These are phyloP conservation scores for Grammothele lineata DNA, from an alignment of 768 basidiomycete genomes.

Conservation along the genomic window DNA sequence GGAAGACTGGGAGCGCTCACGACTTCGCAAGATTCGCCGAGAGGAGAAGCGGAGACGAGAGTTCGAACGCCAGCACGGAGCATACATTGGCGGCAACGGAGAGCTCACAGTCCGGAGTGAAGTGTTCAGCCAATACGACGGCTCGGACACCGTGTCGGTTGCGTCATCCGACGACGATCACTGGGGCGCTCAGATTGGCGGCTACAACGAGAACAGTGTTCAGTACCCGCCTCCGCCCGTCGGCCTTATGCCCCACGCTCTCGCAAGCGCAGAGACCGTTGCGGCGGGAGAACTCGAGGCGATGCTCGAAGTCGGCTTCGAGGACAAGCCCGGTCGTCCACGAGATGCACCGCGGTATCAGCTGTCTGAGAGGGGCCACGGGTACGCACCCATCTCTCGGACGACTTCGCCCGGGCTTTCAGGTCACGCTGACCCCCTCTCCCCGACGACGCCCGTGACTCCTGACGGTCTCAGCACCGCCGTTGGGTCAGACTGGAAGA, in stretches of 20 bases:
- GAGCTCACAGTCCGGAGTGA: constrained; percentile 54
- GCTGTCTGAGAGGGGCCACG: constrained; percentile 53
- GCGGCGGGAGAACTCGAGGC: constrained; percentile 80
- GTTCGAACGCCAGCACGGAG: constrained; percentile 72
- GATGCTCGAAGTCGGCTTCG: constrained; percentile 90
- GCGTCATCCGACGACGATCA: constrained; percentile 91
- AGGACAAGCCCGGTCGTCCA: constrained; percentile 46
- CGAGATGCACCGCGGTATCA: constrained; percentile 55
- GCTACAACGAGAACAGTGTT: constrained; percentile 81
- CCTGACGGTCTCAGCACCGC: constrained; percentile 33
- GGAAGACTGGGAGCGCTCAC: constrained; percentile 99
- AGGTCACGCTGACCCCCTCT: constrained; percentile 16
- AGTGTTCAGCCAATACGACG: constrained; percentile 55
- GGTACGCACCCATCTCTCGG: constrained; percentile 53
- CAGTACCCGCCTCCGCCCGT: constrained; percentile 84
- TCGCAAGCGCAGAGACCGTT: constrained; percentile 41
- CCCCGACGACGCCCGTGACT: constrained; percentile 30
- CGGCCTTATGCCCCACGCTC: constrained; percentile 47
- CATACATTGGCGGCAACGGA: constrained; percentile 66
- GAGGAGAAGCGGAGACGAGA: constrained; percentile 81
- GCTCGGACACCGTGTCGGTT: constrained; percentile 78
- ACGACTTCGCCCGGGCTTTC: constrained; percentile 41
- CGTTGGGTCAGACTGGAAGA: constrained; percentile 32
- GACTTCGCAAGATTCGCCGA: constrained; percentile 84
- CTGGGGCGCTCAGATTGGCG: constrained; percentile 94